A percentile compares a stretch with the other conserved stretches of the same genome.
These are phyloP conservation scores for Leccinum subfulvum DNA, from an alignment of 1,284 basidiomycete species.

Conservation along the genomic window DNA sequence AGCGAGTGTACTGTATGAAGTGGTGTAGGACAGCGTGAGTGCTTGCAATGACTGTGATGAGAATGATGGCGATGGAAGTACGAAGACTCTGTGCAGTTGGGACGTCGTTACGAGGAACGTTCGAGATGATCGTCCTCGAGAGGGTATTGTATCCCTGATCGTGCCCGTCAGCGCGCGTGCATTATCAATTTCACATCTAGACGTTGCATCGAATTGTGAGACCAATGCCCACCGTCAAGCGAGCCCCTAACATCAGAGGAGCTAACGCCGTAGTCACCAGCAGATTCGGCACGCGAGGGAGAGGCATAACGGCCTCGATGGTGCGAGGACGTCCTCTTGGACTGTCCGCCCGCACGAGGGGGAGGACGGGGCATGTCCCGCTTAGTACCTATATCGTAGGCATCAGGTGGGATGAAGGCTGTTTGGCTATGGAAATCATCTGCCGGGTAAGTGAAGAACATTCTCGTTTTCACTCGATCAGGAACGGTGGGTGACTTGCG, in stretches of 20 bases:
- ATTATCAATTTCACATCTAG: not conserved
- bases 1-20: not conserved
- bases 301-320: not conserved
- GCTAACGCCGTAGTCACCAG: not conserved
- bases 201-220: not conserved
- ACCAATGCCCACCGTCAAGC: not conserved
- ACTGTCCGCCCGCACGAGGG: slow-evolving; percentile 1
- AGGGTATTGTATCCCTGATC: not conserved
- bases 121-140: not conserved
- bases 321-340: not conserved
- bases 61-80: not conserved
- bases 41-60: not conserved
- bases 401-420: not conserved
- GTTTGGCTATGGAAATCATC: not conserved
- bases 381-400: not conserved
- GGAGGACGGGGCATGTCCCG: slow-evolving; percentile 1
- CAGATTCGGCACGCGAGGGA: not conserved
- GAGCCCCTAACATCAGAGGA: not conserved
- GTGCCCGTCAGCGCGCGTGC: not conserved
- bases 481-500: slow-evolving; percentile 5
- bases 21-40: not conserved
- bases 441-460: slow-evolving; percentile 3
- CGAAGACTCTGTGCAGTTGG: not conserved
- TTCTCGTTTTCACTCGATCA: slow-evolving; percentile 9
- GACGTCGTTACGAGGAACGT: not conserved